Conservation (phyloP, 2,329 filamentous ascomycete genomes). For the Stagonosporopsis vannaccii region DNA sequence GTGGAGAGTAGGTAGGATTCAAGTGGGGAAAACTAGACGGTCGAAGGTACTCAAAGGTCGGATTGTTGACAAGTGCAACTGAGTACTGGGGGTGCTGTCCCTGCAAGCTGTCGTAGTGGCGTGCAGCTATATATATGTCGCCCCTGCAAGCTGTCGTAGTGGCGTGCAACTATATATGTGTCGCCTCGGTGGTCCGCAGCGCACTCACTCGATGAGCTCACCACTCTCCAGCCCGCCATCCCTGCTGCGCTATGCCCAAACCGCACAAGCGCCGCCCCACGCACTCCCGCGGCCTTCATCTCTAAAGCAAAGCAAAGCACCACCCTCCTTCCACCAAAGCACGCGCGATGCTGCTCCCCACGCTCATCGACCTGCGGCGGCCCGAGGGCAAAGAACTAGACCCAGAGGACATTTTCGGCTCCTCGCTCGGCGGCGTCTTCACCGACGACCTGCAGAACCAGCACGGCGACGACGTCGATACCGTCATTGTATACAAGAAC, state of each 20-base stretch:
- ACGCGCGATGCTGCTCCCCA: constrained; percentile 36
- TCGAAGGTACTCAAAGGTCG: too few relatives aligned
- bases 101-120: neutral
- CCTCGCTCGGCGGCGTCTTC: constrained; percentile 69
- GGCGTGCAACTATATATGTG: neutral
- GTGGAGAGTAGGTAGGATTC: neutral
- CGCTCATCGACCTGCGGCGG: constrained; percentile 39
- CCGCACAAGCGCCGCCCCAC: constrained; percentile 3
- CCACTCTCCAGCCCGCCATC: neutral
- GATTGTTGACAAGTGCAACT: neutral
- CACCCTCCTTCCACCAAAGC: neutral
- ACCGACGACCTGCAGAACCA: constrained; percentile 71
- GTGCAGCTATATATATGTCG: neutral
- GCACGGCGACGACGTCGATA: constrained; percentile 67
- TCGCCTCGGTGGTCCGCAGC: constrained; percentile 7
- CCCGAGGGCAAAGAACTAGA: constrained; percentile 39
- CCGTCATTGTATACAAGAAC: constrained; percentile 66
- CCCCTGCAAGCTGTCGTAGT: neutral
- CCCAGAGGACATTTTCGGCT: constrained; percentile 68
- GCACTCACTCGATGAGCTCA: constrained; percentile 29
- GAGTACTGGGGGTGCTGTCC: too few relatives aligned
- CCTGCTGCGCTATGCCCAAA: neutral
- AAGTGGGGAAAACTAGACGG: neutral
- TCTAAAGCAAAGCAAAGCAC: too few relatives aligned
- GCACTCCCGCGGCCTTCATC: neutral